phyloP scores from a whole-genome alignment of 2,329 filamentous ascomycete species.

The Xylariaceae sp. region DNA sequence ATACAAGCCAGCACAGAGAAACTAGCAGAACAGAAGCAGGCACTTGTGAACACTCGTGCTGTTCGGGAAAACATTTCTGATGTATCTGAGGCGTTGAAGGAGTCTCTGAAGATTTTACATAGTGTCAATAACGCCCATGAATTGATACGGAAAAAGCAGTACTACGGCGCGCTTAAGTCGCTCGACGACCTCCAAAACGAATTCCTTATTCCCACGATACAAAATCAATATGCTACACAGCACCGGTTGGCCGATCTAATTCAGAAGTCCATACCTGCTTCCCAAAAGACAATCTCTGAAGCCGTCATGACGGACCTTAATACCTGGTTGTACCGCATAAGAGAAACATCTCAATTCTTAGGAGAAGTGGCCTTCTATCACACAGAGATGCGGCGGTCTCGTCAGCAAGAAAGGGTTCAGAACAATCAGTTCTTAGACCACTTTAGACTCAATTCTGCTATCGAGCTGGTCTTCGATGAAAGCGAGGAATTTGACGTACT shows the following conservation, averaged over 20 bases:
- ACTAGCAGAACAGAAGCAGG: slow-evolving; percentile 91
- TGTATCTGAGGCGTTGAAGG: slow-evolving; percentile 83
- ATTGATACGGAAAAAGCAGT: slow-evolving; percentile 87
- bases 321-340: slow-evolving; percentile 93
- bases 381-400: slow-evolving; percentile 82
- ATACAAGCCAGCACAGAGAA: slow-evolving; percentile 96
- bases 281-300: slow-evolving; percentile 91
- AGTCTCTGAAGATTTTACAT: slow-evolving; percentile 89
- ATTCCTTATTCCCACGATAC: slow-evolving; percentile 74
- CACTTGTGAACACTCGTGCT: slow-evolving; percentile 87
- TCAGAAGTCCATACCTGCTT: slow-evolving; percentile 91
- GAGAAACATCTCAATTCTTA: slow-evolving; percentile 93
- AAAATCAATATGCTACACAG: slow-evolving; percentile 87
- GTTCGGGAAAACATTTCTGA: slow-evolving; percentile 97
- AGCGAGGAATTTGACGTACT: slow-evolving; percentile 94
- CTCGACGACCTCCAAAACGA: slow-evolving; percentile 96
- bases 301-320: slow-evolving; percentile 97
- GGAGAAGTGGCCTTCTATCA: slow-evolving; percentile 97
- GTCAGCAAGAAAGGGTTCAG: slow-evolving; percentile 83
- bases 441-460: slow-evolving; percentile 93
- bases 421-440: slow-evolving; percentile 75
- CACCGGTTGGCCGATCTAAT: slow-evolving; percentile 96
- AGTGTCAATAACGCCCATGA: slow-evolving; percentile 96
- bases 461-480: slow-evolving; percentile 94
- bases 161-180: slow-evolving; percentile 92